Percentiles rank a stretch among this genome's conserved stretches.
phyloP scores from a whole-genome alignment of 306 rosid genomes.

The Rosa chinensis region DNA sequence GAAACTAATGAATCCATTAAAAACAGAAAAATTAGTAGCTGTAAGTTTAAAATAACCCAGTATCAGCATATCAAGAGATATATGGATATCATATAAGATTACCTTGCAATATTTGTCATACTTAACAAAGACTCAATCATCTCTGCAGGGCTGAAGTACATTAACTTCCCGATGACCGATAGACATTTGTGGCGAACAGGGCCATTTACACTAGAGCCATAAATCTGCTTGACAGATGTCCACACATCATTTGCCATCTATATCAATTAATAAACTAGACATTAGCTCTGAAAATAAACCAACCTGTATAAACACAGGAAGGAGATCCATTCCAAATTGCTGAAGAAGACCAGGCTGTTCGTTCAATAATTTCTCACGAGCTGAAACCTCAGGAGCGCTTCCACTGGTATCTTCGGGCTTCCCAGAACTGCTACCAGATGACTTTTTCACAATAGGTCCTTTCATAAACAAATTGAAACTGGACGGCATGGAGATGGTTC shows the following conservation, averaged over 20 bases:
- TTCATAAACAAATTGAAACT: slow-evolving; percentile 67
- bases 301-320: slow-evolving; percentile 90
- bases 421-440: slow-evolving; percentile 66
- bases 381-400: slow-evolving; percentile 63
- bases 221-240: slow-evolving; percentile 56
- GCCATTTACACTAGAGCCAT: slow-evolving; percentile 96
- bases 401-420: slow-evolving; percentile 79
- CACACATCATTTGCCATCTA: slow-evolving; percentile 23
- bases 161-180: slow-evolving; percentile 86
- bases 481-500: slow-evolving; percentile 76
- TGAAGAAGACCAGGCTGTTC: slow-evolving; percentile 90
- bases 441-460: slow-evolving; percentile 66
- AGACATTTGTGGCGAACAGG: slow-evolving; percentile 97
- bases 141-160: slow-evolving; percentile 93
- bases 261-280: slow-evolving; percentile 6
- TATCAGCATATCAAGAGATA: slow-evolving; percentile 20
- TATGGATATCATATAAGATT: slow-evolving; percentile 23
- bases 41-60: neutral
- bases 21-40: slow-evolving; percentile 25
- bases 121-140: slow-evolving; percentile 85
- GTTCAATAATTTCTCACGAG: slow-evolving; percentile 87
- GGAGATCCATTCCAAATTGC: slow-evolving; percentile 94
- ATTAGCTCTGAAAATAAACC: slow-evolving; percentile 13
- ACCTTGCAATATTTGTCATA: slow-evolving; percentile 91
- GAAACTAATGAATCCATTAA: slow-evolving; percentile 55